A percentile compares a stretch with the other conserved stretches of the same genome.
Conservation (phyloP, 768 basidiomycete species). For the Cystofilobasidium ferigula region DNA sequence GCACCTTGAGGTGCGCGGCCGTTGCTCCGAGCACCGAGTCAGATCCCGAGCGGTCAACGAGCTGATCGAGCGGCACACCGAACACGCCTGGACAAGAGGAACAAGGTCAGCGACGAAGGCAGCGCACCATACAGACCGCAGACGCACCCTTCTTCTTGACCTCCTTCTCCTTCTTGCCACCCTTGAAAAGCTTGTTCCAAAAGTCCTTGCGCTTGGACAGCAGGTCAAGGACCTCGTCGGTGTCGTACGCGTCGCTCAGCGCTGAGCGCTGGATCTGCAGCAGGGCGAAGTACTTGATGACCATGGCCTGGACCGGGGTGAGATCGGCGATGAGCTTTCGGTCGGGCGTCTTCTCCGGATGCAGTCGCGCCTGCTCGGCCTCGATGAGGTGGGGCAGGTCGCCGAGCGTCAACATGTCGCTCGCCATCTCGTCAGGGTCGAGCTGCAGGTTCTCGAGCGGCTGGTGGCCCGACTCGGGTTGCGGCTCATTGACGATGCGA, state of each 20-base stretch:
- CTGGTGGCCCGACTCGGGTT: conserved; percentile 21
- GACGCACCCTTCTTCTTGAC: conserved; percentile 52
- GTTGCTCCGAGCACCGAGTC: conserved; percentile 88
- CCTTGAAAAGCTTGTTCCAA: conserved; percentile 92
- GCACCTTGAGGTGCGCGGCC: conserved; percentile 69
- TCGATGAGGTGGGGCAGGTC: conserved; percentile 90
- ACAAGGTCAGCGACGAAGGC: neutral
- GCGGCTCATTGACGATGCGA: conserved; percentile 67
- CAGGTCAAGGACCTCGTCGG: conserved; percentile 88
- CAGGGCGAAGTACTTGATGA: conserved; percentile 84
- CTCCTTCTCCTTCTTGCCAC: conserved; percentile 67
- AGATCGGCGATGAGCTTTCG: conserved; percentile 76
- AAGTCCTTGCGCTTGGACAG: conserved; percentile 92
- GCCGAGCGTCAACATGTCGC: conserved; percentile 81
- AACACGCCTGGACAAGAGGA: conserved; percentile 59
- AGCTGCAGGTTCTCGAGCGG: conserved; percentile 26
- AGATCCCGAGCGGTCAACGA: conserved; percentile 89
- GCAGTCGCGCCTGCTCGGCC: conserved; percentile 74
- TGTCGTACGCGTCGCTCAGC: conserved; percentile 60
- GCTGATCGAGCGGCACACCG: conserved; percentile 76
- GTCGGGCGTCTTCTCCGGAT: conserved; percentile 45
- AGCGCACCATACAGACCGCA: neutral
- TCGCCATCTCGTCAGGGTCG: conserved; percentile 38
- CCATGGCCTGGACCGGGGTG: conserved; percentile 68
- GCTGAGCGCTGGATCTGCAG: conserved; percentile 65